Percentiles rank a stretch among this genome's conserved stretches.
phyloP scores from a whole-genome alignment of 2,329 filamentous ascomycete genomes.

The Septoria petroselini region DNA sequence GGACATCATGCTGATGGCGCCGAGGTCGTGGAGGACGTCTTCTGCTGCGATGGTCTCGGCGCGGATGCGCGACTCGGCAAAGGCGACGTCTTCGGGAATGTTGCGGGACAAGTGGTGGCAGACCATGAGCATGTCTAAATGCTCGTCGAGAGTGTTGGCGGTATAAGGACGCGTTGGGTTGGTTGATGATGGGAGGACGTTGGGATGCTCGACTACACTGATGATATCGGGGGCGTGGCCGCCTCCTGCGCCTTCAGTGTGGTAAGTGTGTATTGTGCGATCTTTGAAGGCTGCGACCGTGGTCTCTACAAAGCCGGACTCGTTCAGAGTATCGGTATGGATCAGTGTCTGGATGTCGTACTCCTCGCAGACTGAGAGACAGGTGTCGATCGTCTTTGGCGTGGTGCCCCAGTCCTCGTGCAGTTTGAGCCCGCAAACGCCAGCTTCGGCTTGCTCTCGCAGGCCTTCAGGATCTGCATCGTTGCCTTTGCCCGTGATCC shows the following conservation, averaged over 20 bases:
- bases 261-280: slow-evolving; percentile 92
- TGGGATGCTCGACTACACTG: slow-evolving; percentile 79
- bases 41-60: slow-evolving; percentile 96
- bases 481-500: slow-evolving; percentile 91
- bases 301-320: slow-evolving; percentile 93
- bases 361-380: slow-evolving; percentile 76
- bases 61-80: slow-evolving; percentile 89
- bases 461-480: slow-evolving; percentile 70
- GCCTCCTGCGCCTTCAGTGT: slow-evolving; percentile 91
- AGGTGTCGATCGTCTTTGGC: slow-evolving; percentile 85
- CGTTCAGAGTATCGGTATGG: slow-evolving; percentile 93
- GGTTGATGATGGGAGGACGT: slow-evolving; percentile 86
- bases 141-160: slow-evolving; percentile 88
- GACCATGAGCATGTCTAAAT: slow-evolving; percentile 97
- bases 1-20: slow-evolving; percentile 96
- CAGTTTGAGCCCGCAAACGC: slow-evolving; percentile 85
- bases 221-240: slow-evolving; percentile 97
- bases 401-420: slow-evolving; percentile 97
- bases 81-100: slow-evolving; percentile 93
- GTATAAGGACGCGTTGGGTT: slow-evolving; percentile 92
- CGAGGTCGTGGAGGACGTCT: slow-evolving; percentile 90
- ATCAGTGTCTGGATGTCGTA: slow-evolving; percentile 90
- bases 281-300: slow-evolving; percentile 81
- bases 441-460: slow-evolving; percentile 75
- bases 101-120: slow-evolving; percentile 91